Evolutionary conservation across 2,329 filamentous ascomycete species (phyloP).

Genomic region (Aspergillus sp.): DNA sequence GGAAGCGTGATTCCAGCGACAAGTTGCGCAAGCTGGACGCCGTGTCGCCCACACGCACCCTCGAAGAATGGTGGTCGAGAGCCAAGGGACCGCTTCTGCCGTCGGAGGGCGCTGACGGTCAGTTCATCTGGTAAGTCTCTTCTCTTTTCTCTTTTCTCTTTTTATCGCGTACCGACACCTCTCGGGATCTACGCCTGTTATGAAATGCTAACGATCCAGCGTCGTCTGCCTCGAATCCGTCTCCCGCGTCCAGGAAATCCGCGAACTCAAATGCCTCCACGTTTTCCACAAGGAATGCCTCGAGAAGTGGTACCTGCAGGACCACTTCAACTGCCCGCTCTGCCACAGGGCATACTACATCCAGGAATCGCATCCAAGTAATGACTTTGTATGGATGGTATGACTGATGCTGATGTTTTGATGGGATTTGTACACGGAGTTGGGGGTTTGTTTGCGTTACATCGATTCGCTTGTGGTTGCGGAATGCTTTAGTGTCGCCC

Average conservation of each 20-base stretch:
- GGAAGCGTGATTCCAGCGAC: slow-evolving; percentile 25
- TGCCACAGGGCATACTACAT: slow-evolving; percentile 38
- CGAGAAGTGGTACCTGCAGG: slow-evolving; percentile 40
- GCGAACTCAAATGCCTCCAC: slow-evolving; percentile 38
- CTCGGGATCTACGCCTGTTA: no score
- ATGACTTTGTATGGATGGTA: slow-evolving; percentile 40
- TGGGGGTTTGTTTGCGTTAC: neutral
- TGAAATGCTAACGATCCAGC: no score
- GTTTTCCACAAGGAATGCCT: slow-evolving; percentile 41
- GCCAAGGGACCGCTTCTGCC: slow-evolving; percentile 32
- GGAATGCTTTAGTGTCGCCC: neutral
- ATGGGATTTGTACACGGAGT: neutral
- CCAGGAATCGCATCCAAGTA: slow-evolving; percentile 26
- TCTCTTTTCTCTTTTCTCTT: slow-evolving; percentile 2
- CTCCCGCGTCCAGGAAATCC: slow-evolving; percentile 33
- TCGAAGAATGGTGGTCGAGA: slow-evolving; percentile 38
- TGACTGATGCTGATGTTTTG: slow-evolving; percentile 10
- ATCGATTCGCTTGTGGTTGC: no score
- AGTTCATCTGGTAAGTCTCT: slow-evolving; percentile 36
- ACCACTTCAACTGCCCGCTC: slow-evolving; percentile 40
- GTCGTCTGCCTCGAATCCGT: slow-evolving; percentile 40
- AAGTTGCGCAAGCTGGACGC: slow-evolving; percentile 36
- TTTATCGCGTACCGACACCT: no score
- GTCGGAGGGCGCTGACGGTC: slow-evolving; percentile 32
- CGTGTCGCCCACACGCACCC: slow-evolving; percentile 34